Conservation (phyloP, 305 asterid species). For the Plantago coronopus region DNA sequence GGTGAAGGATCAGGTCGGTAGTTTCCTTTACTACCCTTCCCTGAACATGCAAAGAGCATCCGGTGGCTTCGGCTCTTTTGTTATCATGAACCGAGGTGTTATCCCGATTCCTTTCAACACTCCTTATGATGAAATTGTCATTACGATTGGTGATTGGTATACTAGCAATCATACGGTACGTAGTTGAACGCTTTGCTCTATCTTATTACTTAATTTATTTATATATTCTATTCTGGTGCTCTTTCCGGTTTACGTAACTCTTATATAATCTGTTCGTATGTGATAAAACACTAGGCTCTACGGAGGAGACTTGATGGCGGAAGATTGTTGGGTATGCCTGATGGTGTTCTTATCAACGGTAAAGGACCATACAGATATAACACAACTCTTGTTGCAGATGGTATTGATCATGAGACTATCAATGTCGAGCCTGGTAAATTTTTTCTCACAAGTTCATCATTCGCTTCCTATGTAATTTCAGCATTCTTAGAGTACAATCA, state of each 20-base stretch:
- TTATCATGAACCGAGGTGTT: slow-evolving; percentile 55
- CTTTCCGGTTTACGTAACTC: too few relatives aligned
- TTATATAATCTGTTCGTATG: background rate
- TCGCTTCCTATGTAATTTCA: background rate
- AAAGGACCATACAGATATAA: slow-evolving; percentile 94
- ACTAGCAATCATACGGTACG: slow-evolving; percentile 69
- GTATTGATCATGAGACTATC: slow-evolving; percentile 64
- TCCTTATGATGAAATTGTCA: slow-evolving; percentile 78
- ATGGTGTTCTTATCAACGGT: slow-evolving; percentile 96
- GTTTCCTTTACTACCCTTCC: slow-evolving; percentile 87
- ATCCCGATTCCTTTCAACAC: slow-evolving; percentile 64
- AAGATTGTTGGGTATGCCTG: slow-evolving; percentile 76
- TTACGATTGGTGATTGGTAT: slow-evolving; percentile 94
- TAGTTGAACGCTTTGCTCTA: slow-evolving; percentile 10
- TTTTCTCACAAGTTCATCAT: background rate
- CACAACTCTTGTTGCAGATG: slow-evolving; percentile 70
- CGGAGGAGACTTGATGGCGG: slow-evolving; percentile 65
- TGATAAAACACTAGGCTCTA: slow-evolving; percentile 44
- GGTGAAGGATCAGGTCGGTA: slow-evolving; percentile 95
- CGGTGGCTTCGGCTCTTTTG: slow-evolving; percentile 82
- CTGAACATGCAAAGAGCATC: slow-evolving; percentile 80
- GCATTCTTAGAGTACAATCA: background rate
- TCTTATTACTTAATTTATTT: slow-evolving; percentile 10
- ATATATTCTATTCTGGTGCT: background rate
- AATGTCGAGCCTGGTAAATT: slow-evolving; percentile 77